Evolutionary conservation across 345 rosid genomes (phyloP).

Genomic region (Excoecaria agallocha): DNA sequence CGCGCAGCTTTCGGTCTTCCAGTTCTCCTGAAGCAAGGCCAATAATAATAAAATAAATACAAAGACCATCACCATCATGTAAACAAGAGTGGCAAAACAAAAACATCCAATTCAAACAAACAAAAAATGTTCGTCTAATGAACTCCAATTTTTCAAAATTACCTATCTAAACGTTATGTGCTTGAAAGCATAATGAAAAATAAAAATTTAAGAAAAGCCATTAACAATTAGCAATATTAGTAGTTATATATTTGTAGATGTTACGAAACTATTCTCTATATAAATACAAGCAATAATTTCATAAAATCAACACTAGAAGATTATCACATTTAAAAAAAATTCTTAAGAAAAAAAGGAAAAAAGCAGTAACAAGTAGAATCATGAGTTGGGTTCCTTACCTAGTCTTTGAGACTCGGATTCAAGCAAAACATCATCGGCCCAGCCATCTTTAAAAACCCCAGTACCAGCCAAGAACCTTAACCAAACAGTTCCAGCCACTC

Average conservation of each 20-base stretch:
- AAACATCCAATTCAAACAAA: no score
- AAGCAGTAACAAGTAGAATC: background rate
- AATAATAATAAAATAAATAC: background rate
- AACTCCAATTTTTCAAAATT: background rate
- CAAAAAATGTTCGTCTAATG: background rate
- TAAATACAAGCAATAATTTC: background rate
- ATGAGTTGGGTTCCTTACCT: constrained; percentile 24
- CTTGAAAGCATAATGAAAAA: background rate
- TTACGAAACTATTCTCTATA: background rate
- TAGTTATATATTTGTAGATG: background rate
- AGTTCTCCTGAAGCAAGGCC: constrained; percentile 26
- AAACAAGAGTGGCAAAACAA: background rate
- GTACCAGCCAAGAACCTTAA: constrained; percentile 48
- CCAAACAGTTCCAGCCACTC: constrained; percentile 56
- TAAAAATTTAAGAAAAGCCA: background rate
- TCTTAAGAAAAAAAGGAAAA: background rate
- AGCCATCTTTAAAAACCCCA: constrained; percentile 45
- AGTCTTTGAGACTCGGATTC: constrained; percentile 49
- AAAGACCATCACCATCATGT: background rate
- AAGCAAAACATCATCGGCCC: constrained; percentile 56
- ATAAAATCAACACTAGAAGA: background rate
- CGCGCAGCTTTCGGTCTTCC: constrained; percentile 27
- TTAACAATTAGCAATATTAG: background rate
- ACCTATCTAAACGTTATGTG: background rate
- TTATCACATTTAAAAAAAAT: background rate